These are phyloP conservation scores for Euclidium syriacum DNA, from an alignment of 345 rosid genomes.

Conservation along the genomic window DNA sequence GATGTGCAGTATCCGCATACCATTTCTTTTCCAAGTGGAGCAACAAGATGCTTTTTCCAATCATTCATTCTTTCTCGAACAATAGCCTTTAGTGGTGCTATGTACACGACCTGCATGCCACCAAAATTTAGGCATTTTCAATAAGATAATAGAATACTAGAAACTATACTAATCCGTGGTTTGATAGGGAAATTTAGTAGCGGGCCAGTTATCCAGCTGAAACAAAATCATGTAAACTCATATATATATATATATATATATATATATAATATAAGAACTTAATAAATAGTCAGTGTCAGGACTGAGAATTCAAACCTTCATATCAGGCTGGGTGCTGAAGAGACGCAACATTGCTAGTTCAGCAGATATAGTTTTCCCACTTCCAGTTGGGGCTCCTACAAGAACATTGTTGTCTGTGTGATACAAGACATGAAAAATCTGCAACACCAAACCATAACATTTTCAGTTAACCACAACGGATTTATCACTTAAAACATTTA, in stretches of 20 bases:
- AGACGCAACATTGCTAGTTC: slow-evolving; percentile 97
- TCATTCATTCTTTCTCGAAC: slow-evolving; percentile 98
- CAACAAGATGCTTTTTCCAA: slow-evolving; percentile 84
- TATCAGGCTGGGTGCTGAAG: slow-evolving; percentile 89
- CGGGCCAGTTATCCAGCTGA: background rate
- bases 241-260: too few relatives aligned
- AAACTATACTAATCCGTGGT: background rate
- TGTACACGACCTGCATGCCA: slow-evolving; percentile 73
- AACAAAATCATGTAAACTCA: background rate
- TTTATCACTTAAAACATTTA: background rate
- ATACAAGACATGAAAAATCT: slow-evolving; percentile 84
- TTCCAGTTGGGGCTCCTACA: slow-evolving; percentile 98
- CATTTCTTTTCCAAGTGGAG: slow-evolving; percentile 89
- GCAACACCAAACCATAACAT: slow-evolving; percentile 34
- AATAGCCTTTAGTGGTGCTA: slow-evolving; percentile 97
- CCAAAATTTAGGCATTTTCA: background rate
- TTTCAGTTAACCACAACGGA: slow-evolving; percentile 10
- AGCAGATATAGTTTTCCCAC: slow-evolving; percentile 97
- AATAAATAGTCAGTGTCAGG: background rate
- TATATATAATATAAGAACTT: too few relatives aligned
- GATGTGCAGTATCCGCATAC: slow-evolving; percentile 32
- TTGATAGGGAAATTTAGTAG: background rate
- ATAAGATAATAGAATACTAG: background rate
- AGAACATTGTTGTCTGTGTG: slow-evolving; percentile 91
- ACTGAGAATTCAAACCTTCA: slow-evolving; percentile 55